These are phyloP conservation scores for Nemania sp. DNA, from an alignment of 2,329 filamentous ascomycete species.

Conservation along the genomic window DNA sequence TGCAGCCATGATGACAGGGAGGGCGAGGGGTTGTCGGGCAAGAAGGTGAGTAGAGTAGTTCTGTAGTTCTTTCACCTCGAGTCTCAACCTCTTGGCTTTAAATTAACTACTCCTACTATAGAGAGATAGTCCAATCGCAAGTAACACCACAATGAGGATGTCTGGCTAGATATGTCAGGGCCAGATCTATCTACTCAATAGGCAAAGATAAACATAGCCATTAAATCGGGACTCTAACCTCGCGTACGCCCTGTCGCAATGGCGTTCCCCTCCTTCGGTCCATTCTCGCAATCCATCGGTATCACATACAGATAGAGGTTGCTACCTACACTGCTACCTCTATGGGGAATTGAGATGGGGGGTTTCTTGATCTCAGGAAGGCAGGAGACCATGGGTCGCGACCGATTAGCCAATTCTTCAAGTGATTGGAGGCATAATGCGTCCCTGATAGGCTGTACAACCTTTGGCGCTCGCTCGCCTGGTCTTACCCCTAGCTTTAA, in stretches of 20 bases:
- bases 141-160: constrained; percentile 41
- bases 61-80: constrained; percentile 8
- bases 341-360: constrained; percentile 13
- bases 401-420: neutral
- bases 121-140: neutral
- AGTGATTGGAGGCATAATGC: constrained; percentile 3
- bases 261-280: constrained; percentile 44
- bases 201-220: constrained; percentile 16
- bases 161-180: constrained; percentile 23
- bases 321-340: constrained; percentile 12
- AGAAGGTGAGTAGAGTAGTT: constrained; percentile 1
- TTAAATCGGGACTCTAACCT: constrained; percentile 31
- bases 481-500: neutral
- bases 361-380: constrained; percentile 2
- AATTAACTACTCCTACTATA: constrained; percentile 15
- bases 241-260: constrained; percentile 8
- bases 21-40: neutral
- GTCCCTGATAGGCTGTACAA: constrained; percentile 5
- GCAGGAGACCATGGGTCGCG: constrained; percentile 10
- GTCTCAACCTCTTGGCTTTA: constrained; percentile 13
- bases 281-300: constrained; percentile 49
- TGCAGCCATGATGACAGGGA: constrained; percentile 37
- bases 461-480: neutral
- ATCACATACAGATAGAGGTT: constrained; percentile 33
- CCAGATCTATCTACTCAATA: constrained; percentile 17